Conservation (phyloP, 192 early-diverging fungal genomes). For the Backusella westeae region DNA sequence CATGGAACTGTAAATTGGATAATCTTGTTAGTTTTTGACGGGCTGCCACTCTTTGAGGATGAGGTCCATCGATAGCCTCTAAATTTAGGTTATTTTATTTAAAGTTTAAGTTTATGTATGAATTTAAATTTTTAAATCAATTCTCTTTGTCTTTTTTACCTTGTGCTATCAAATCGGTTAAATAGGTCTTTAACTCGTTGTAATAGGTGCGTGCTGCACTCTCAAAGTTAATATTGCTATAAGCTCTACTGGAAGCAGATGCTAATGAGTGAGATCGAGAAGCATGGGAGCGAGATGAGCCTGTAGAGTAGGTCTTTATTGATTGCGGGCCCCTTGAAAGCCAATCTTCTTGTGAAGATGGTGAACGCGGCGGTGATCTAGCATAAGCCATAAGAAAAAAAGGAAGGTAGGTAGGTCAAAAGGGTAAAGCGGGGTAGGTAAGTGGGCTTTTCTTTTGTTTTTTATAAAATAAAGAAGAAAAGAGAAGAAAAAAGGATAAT, state of each 20-base stretch:
- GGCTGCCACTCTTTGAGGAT: slow-evolving; percentile 47
- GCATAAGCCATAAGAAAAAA: slow-evolving; percentile 13
- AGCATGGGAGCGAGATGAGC: slow-evolving; percentile 26
- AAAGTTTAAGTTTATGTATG: background rate
- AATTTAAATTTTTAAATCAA: background rate
- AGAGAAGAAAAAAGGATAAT: background rate
- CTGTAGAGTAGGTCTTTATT: slow-evolving; percentile 17
- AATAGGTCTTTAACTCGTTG: slow-evolving; percentile 22
- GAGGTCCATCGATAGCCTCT: slow-evolving; percentile 31
- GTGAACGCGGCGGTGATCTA: slow-evolving; percentile 15
- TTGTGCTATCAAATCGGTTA: slow-evolving; percentile 21
- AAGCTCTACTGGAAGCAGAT: slow-evolving; percentile 23
- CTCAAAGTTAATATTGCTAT: slow-evolving; percentile 15
- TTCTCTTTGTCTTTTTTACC: slow-evolving; percentile 18
- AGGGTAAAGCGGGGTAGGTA: no score
- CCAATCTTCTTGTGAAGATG: slow-evolving; percentile 22
- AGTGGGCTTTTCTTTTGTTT: background rate
- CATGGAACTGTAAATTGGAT: slow-evolving; percentile 83
- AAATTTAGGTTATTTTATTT: background rate
- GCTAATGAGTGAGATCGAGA: slow-evolving; percentile 30
- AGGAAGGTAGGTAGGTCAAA: background rate
- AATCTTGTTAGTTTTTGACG: slow-evolving; percentile 82
- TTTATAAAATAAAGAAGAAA: background rate
- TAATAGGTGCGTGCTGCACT: slow-evolving; percentile 26
- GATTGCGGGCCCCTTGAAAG: slow-evolving; percentile 4